Base-by-base conservation (phyloP, 2,329 filamentous ascomycete genomes). In the Pyrenochaeta sp. region DNA sequence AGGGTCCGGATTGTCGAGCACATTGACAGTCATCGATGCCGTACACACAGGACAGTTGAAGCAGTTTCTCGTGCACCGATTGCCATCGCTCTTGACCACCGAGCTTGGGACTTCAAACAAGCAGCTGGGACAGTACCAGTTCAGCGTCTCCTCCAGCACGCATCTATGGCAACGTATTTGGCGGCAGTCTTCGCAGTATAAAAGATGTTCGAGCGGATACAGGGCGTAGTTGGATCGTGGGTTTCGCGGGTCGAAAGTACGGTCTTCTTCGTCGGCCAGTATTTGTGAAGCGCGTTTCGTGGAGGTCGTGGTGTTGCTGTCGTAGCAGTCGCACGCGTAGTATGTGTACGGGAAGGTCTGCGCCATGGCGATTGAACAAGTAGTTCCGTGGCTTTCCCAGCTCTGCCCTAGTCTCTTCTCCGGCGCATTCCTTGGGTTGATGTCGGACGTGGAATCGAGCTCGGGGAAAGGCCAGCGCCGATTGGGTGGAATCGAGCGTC, bases 181-280 rank as follows among this genome's bases (percentile, higher is more conserved):
- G 68, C 96, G 90, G 71, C 94, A 99, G 69, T 97, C 94, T 68
- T 96, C 93, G 77, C 94, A 99, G 76, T 96, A 99, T 27, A 97
- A 81, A 18, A 99, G 82, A 67, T 96, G 87, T 65, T 97, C 93
- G 30, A 96, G 85, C 1, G 94, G 93, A 66, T 93, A 96, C 21
- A 99, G 79, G 55, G 90, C 92, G 77, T 90, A 97, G 70, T 91
- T 94, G 45, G 94, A 89, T 24, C 92, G 86, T 11, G 89, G 83
- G 48, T 87, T 86, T 60, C 88, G 85, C 2, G 94, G 91, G 67
- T 99, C 89, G 71, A 99, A 96, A 3, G 89, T 87, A 50, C 81
- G 80, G 45, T 90, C 89, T 54, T 90, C 87, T 19, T 81, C 75
- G 34, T 45, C 56, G 41, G 65, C 61, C 15, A 60, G 60, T 37